Evolutionary conservation across 1,139 yeast species (phyloP), one percentile per base, ranked within the genome.

Genomic region (Meyerozyma carpophila): DNA sequence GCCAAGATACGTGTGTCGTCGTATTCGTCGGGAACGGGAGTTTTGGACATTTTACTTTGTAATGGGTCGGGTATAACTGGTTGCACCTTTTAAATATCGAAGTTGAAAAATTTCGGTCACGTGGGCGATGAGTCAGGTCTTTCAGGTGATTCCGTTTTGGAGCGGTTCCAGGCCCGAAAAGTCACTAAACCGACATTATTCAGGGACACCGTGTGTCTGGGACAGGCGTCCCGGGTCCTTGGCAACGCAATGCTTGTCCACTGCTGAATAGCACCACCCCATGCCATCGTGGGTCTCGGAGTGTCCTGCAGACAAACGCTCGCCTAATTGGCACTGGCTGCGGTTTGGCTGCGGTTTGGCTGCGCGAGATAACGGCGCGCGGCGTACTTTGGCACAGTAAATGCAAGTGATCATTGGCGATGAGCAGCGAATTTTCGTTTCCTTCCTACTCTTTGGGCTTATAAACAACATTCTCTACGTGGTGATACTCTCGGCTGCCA

Each of bases 1-100:
- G 95, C 96, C 49, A 82, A 75, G 59, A 87, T 88, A 68, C 96
- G 80, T 49, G 91, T 81, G 59, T 90, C 97, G 65, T 90, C 96
- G 68, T 83, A 80, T 61, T 84, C 88, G 57, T 81, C 86, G 45
- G 84, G 83, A 41, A 68, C 63, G 34, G 86, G 86, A 11, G 84
- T 79, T 42, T 58, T 52, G 47, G 65, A 62, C 75, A 70, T 70
- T 20, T 44, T 32, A 16, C 20, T 21, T 10, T 34, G 25, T 21
- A 34, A 34, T 21, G 26, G 25, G 10, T 5, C 16, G 3, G 26
- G 16, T 11, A n/a, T 34, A 6, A 34, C 14, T 20, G 26, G 26
- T 34, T 16, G 26, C n/a, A 34, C 29, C 13, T 1, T 11, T 21
- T 34, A 8, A 11, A 10, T 34, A 18, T 13, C 26, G 13, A 34